Evolutionary conservation across 108 stramenopile species (phyloP).

Genomic region (Cyclotella choctawhatcheeana): DNA sequence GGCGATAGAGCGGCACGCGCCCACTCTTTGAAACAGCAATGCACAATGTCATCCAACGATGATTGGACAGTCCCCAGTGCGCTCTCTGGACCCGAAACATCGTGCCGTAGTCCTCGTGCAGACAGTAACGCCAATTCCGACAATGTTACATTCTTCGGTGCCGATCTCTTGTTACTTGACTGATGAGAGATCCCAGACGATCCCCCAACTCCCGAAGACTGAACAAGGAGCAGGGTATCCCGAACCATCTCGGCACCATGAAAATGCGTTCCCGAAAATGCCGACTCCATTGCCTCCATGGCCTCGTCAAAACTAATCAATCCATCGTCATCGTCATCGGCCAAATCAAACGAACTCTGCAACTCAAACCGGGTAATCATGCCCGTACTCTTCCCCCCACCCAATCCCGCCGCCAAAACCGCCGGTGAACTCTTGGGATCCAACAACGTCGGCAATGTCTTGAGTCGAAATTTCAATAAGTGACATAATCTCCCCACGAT

Average conservation of each 20-base stretch:
- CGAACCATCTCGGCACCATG: conserved; percentile 90
- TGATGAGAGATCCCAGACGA: conserved; percentile 6
- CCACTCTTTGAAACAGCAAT: conserved; percentile 77
- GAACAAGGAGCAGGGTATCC: conserved; percentile 72
- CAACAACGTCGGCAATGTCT: conserved; percentile 75
- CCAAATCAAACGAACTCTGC: conserved; percentile 83
- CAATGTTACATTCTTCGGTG: conserved; percentile 78
- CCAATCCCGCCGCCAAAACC: conserved; percentile 46
- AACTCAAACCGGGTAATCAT: conserved; percentile 86
- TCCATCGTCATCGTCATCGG: conserved; percentile 90
- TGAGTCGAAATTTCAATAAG: conserved; percentile 83
- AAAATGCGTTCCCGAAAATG: conserved; percentile 89
- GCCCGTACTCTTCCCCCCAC: conserved; percentile 53
- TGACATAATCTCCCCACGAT: conserved; percentile 88
- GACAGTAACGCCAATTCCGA: conserved; percentile 80
- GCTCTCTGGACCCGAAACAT: conserved; percentile 67
- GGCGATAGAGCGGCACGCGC: conserved; percentile 61
- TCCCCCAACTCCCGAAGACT: conserved; percentile 24
- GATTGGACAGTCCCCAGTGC: conserved; percentile 87
- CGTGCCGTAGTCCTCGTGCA: conserved; percentile 85
- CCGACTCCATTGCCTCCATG: conserved; percentile 87
- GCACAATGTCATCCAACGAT: conserved; percentile 76
- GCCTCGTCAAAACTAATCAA: conserved; percentile 88
- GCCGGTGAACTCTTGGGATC: conserved; percentile 84
- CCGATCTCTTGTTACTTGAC: conserved; percentile 23